Conservation (phyloP, 345 rosid species). For the Raphanus raphanistrum region DNA sequence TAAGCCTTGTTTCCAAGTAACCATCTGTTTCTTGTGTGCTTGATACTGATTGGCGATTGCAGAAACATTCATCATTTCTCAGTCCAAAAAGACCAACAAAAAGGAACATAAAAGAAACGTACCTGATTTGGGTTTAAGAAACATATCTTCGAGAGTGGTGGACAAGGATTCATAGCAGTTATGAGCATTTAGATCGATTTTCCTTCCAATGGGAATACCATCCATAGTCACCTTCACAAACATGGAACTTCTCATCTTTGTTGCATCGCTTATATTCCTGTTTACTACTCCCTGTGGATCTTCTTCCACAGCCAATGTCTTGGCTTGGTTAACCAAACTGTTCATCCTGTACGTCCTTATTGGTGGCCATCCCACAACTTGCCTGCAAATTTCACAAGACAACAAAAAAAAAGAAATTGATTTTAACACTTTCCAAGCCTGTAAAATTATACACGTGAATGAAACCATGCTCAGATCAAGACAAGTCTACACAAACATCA, state of each 20-base stretch:
- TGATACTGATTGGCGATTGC: slow-evolving; percentile 32
- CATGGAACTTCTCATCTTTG: slow-evolving; percentile 47
- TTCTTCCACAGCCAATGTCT: slow-evolving; percentile 52
- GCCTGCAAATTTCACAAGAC: slow-evolving; percentile 44
- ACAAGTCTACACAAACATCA: slow-evolving; percentile 6
- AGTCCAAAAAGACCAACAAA: neutral
- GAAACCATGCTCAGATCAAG: neutral
- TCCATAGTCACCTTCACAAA: slow-evolving; percentile 96
- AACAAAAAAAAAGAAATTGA: neutral
- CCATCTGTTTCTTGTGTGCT: slow-evolving; percentile 35
- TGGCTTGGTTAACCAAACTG: slow-evolving; percentile 70
- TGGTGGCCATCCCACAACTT: slow-evolving; percentile 99
- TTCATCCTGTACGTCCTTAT: slow-evolving; percentile 73
- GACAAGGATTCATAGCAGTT: slow-evolving; percentile 73
- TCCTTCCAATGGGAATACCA: slow-evolving; percentile 91
- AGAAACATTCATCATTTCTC: slow-evolving; percentile 4
- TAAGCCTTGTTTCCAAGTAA: slow-evolving; percentile 36
- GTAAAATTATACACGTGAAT: neutral
- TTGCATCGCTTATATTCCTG: slow-evolving; percentile 34
- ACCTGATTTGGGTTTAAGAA: slow-evolving; percentile 46
- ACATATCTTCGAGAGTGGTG: slow-evolving; percentile 71
- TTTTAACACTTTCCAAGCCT: neutral
- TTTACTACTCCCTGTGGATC: slow-evolving; percentile 44
- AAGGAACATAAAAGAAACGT: neutral
- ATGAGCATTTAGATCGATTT: slow-evolving; percentile 72